phyloP scores from a whole-genome alignment of 139 green algal genomes.

The Picochlorum sp. region DNA sequence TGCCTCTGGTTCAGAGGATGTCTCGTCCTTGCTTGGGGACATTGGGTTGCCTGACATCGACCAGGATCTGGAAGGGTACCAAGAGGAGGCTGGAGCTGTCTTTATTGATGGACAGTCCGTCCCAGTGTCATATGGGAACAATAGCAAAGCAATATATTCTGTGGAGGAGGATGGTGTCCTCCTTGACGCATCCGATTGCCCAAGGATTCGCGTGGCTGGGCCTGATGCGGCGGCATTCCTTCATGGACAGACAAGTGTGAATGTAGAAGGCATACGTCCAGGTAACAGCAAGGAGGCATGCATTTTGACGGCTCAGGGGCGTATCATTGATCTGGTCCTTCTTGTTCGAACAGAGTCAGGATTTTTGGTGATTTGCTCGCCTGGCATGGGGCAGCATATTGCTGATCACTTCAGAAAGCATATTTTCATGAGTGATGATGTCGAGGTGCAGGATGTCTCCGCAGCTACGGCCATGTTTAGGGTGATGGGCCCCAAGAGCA shows the following conservation, averaged over 20 bases:
- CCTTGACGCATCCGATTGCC: conserved; percentile 68
- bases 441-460: conserved; percentile 47
- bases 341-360: conserved; percentile 34
- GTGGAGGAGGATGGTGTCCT: conserved; percentile 43
- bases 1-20: not conserved
- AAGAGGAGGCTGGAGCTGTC: conserved; percentile 34
- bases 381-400: conserved; percentile 31
- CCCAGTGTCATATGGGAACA: conserved; percentile 43
- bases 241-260: conserved; percentile 59
- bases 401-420: conserved; percentile 58
- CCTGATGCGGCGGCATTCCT: conserved; percentile 46
- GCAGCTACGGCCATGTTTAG: conserved; percentile 43
- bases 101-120: conserved; percentile 25
- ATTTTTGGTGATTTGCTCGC: conserved; percentile 51
- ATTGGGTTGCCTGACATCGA: conserved; percentile 65
- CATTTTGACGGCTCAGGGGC: conserved; percentile 52
- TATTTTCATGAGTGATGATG: conserved; percentile 63
- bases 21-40: conserved; percentile 10
- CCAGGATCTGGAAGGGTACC: conserved; percentile 39
- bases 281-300: conserved; percentile 57
- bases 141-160: conserved; percentile 36
- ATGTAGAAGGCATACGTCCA: conserved; percentile 36
- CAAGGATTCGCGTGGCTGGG: conserved; percentile 53
- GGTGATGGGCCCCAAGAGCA: conserved; percentile 50
- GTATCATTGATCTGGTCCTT: conserved; percentile 53